Base-by-base conservation (phyloP, 345 rosid species). In the Populus simonii region DNA sequence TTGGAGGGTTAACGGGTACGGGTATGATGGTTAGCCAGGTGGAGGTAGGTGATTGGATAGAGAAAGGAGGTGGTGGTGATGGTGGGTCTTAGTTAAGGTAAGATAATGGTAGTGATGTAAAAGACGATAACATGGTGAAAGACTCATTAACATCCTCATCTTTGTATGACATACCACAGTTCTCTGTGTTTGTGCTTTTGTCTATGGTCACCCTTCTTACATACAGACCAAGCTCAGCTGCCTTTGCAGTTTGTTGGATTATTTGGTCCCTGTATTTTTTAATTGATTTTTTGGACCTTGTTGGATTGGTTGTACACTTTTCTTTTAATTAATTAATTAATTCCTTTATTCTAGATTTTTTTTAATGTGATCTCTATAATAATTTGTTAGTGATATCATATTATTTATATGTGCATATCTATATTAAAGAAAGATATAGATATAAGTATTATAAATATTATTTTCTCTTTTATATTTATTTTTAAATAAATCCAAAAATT, bases 11-110 rank as follows among this genome's bases (percentile, higher is more conserved):
- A 23, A 35, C 25, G 27, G 51, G 31, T 39, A 31, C 45, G 45
- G 57, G 59, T 70, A 33, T 29, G 74, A 61, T n/a, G 43, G 29
- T 8, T 43, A 33, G 66, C 75, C 66, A 78, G 71, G 71, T 78
- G 80, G 66, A 51, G 25, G 8, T 2, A 18, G 20, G 63, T 71
- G 63, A 63, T 78, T 71, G 75, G 80, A 11, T 15, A 41, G 25
- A 31, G 15, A 63, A 47, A 71, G 70, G 35, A 45, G 68, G 79
- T 3, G 73, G 72, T 13, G 73, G 15, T 31, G 72, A 29, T 16
- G 39, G 65, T 65, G 78, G 78, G 57, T 36, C 33, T 23, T 11
- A 6, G 77, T 41, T 74, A 53, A 73, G 62, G 65, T 41, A 22
- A 17, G 29, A 7, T 35, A 67, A 36, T 8, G 72, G 55, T 0